Evolutionary conservation across 2,329 filamentous ascomycete genomes (phyloP).

Genomic region (Geosmithia morbida): DNA sequence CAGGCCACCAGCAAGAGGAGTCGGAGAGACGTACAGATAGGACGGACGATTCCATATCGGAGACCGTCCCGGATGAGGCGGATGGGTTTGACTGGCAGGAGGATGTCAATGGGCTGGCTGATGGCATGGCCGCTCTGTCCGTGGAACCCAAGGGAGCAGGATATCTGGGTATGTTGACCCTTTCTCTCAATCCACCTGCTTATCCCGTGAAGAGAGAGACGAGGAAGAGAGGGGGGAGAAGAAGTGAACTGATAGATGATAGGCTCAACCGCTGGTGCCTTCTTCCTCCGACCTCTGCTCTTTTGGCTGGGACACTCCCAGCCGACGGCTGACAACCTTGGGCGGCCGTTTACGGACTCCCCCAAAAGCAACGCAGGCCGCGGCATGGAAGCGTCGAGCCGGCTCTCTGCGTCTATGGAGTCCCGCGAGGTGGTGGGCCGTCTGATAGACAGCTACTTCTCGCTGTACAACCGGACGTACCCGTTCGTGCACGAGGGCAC

Average conservation of each 20-base stretch:
- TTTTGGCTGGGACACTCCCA: conserved; percentile 9
- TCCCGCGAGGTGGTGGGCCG: conserved; percentile 10
- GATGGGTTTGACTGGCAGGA: conserved; percentile 19
- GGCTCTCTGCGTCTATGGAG: conserved; percentile 7
- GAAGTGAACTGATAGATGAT: neutral
- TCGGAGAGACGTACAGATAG: neutral
- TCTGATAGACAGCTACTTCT: conserved; percentile 24
- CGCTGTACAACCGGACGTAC: conserved; percentile 26
- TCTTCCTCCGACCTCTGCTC: conserved; percentile 13
- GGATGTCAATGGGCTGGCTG: conserved; percentile 13
- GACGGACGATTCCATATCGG: conserved; percentile 8
- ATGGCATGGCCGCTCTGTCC: conserved; percentile 20
- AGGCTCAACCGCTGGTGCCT: conserved; percentile 15
- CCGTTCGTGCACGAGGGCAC: conserved; percentile 29
- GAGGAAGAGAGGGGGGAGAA: no score
- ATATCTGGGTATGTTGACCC: conserved; percentile 11
- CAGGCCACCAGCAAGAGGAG: neutral
- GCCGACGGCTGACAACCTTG: neutral
- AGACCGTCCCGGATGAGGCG: conserved; percentile 12
- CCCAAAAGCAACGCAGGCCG: neutral
- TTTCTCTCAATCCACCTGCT: no score
- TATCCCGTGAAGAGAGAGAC: no score
- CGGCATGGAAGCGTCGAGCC: conserved; percentile 5
- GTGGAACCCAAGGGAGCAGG: conserved; percentile 18
- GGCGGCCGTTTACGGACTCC: neutral